Evolutionary conservation across 2,329 filamentous ascomycete genomes (phyloP).

Genomic region (Fusarium sororula): DNA sequence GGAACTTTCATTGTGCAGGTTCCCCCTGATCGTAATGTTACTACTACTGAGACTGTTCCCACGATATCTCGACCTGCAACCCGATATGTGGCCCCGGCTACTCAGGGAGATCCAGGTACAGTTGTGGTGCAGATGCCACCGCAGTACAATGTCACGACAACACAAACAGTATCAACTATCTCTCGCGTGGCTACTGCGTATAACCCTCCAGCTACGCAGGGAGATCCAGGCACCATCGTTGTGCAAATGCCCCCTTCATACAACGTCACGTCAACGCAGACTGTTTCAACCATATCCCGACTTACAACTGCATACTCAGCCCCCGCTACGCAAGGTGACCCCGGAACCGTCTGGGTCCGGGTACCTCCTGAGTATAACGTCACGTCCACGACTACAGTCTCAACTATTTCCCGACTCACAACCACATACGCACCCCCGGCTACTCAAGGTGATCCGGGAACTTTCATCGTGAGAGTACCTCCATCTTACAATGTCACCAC

Average conservation of each 20-base stretch:
- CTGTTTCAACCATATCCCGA: background rate
- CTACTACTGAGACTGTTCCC: background rate
- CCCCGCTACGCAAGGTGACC: background rate
- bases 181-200: background rate
- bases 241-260: background rate
- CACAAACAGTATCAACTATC: background rate
- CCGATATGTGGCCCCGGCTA: background rate
- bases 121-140: slow-evolving; percentile 10
- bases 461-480: background rate
- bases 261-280: slow-evolving; percentile 1
- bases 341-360: background rate
- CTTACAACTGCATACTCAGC: background rate
- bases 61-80: slow-evolving; percentile 7
- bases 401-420: background rate
- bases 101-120: slow-evolving; percentile 13
- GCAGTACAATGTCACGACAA: slow-evolving; percentile 6
- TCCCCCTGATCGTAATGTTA: background rate
- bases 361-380: slow-evolving; percentile 4
- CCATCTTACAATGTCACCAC: slow-evolving; percentile 2
- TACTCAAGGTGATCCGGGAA: background rate
- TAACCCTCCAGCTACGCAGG: background rate
- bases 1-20: slow-evolving; percentile 8
- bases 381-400: background rate
- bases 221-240: slow-evolving; percentile 5
- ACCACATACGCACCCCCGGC: slow-evolving; percentile 5